Percentiles rank a stretch among this genome's conserved stretches.
Evolutionary conservation across 805 yeast species (phyloP).

Genomic region (Candida yuanshanica): DNA sequence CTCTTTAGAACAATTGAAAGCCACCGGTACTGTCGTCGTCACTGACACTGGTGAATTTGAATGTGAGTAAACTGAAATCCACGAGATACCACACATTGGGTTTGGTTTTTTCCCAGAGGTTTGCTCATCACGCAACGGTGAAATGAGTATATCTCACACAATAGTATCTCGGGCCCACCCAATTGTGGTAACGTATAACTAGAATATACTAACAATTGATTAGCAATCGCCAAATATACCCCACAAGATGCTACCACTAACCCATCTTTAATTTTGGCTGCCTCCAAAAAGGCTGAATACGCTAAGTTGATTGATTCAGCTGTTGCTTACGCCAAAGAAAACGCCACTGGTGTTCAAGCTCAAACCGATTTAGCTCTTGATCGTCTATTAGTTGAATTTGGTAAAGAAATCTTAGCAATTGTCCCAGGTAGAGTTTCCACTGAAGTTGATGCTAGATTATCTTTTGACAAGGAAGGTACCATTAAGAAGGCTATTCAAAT

Average conservation of each 20-base stretch:
- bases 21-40: constrained; percentile 93
- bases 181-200: too few species aligned
- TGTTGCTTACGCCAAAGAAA: constrained; percentile 72
- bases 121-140: too few species aligned
- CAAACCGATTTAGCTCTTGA: constrained; percentile 83
- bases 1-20: constrained; percentile 89
- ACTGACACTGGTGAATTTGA: constrained; percentile 99
- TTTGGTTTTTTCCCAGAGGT: too few species aligned
- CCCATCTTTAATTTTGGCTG: constrained; percentile 96
- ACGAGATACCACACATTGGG: too few species aligned
- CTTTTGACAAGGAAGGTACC: constrained; percentile 92
- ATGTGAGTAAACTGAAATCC: too few species aligned
- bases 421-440: constrained; percentile 99
- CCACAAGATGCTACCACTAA: constrained; percentile 99
- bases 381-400: constrained; percentile 91
- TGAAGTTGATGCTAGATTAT: constrained; percentile 97
- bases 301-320: constrained; percentile 88
- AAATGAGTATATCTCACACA: too few species aligned
- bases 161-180: too few species aligned
- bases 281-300: constrained; percentile 85
- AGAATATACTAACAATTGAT: constrained; percentile 4
- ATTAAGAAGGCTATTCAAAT: constrained; percentile 89
- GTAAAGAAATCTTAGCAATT: constrained; percentile 84
- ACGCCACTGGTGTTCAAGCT: constrained; percentile 54
- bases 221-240: constrained; percentile 86